phyloP scores from a whole-genome alignment of 768 basidiomycete species.

The Tylopilus subfusipes region DNA sequence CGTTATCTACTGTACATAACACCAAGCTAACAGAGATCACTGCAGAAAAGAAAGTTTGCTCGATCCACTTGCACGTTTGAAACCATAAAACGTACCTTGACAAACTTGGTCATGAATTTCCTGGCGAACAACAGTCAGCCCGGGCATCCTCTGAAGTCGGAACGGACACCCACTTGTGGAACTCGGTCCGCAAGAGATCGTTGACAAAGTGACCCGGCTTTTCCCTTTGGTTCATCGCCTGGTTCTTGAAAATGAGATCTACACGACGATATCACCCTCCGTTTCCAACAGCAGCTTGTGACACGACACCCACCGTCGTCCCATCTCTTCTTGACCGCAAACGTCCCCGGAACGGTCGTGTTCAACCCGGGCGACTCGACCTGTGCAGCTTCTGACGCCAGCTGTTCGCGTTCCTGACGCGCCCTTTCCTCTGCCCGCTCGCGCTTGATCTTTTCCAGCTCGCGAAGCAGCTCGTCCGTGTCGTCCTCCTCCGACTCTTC shows the following conservation, averaged over 20 bases:
- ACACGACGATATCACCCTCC: neutral
- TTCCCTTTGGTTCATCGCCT: conserved; percentile 68
- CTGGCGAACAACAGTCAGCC: conserved; percentile 36
- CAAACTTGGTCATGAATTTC: conserved; percentile 91
- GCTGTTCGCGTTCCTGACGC: conserved; percentile 72
- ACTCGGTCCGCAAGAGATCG: conserved; percentile 89
- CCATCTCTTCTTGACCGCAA: conserved; percentile 91
- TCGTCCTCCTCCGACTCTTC: conserved; percentile 48
- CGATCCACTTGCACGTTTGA: neutral
- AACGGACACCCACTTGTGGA: conserved; percentile 69
- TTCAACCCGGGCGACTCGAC: conserved; percentile 73
- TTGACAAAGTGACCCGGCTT: conserved; percentile 87
- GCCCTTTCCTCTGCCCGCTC: conserved; percentile 94
- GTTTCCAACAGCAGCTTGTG: neutral
- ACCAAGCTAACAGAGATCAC: neutral
- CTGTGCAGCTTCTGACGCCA: conserved; percentile 56
- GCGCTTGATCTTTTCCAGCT: conserved; percentile 97
- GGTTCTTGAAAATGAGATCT: conserved; percentile 99
- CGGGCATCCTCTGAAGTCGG: conserved; percentile 1
- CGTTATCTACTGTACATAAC: too few relatives aligned
- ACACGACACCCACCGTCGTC: conserved; percentile 71
- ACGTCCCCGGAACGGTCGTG: conserved; percentile 75
- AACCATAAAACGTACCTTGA: conserved; percentile 52
- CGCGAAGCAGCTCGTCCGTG: conserved; percentile 88
- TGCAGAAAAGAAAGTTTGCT: neutral